A percentile compares a stretch with the other conserved stretches of the same genome.
Evolutionary conservation across 306 rosid species (phyloP).

Genomic region (Neltuma alba): DNA sequence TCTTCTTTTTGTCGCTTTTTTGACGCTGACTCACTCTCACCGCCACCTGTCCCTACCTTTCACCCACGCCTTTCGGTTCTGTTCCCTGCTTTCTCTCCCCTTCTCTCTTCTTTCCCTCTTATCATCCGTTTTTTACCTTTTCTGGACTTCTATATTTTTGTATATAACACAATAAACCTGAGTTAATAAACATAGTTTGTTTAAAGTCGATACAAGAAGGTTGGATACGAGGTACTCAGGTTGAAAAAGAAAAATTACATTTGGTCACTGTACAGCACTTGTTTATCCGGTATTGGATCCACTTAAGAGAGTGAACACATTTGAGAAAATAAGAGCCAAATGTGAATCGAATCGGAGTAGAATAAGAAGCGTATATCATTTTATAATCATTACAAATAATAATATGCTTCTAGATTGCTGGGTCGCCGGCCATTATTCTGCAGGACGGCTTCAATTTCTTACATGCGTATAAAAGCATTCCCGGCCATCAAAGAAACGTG

Average conservation of each 20-base stretch:
- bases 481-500: neutral
- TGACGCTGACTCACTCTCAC: constrained; percentile 33
- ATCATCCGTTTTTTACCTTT: neutral
- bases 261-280: neutral
- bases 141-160: no score
- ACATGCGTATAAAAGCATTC: neutral
- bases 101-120: neutral
- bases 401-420: neutral
- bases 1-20: constrained; percentile 63
- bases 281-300: neutral
- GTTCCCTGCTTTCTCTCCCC: neutral
- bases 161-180: no score
- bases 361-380: neutral
- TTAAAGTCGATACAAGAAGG: neutral
- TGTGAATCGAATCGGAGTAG: neutral
- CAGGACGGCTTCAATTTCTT: neutral
- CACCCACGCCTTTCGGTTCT: neutral
- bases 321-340: neutral
- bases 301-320: neutral
- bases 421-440: neutral
- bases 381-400: neutral
- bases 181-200: no score
- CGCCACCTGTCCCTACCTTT: constrained; percentile 43
- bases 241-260: neutral
- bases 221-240: neutral